Conservation (phyloP, 805 yeast species). For the Kodamaea neixiangensis region DNA sequence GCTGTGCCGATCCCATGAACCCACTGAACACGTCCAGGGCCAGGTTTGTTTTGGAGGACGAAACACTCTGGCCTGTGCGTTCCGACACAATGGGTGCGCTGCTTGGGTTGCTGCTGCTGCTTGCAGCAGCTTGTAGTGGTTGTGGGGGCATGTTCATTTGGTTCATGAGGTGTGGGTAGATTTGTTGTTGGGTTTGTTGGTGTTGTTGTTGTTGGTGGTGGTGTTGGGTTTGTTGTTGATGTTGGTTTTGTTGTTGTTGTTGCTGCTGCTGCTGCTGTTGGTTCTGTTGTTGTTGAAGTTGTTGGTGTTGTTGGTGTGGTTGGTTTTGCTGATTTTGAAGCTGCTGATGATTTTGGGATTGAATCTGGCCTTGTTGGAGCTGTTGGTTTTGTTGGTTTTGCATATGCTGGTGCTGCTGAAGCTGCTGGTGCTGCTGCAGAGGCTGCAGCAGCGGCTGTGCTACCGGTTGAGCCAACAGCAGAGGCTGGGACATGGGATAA, state of each 20-base stretch:
- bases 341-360: neutral
- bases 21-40: constrained; percentile 14
- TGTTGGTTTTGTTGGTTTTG: too few relatives aligned
- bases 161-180: neutral
- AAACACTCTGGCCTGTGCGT: constrained; percentile 1
- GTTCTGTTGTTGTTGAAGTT: too few relatives aligned
- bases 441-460: neutral
- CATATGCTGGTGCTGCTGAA: too few relatives aligned
- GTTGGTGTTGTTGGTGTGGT: too few relatives aligned
- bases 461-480: neutral
- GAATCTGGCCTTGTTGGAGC: neutral
- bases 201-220: neutral
- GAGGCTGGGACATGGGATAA: neutral
- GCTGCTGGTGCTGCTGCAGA: constrained; percentile 2
- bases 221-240: constrained; percentile 4
- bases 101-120: constrained; percentile 1
- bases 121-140: neutral
- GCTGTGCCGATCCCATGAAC: constrained; percentile 9
- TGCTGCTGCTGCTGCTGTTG: neutral
- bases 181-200: constrained; percentile 1
- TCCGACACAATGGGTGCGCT: neutral
- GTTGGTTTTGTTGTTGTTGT: constrained; percentile 18
- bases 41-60: constrained; percentile 6
- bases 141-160: neutral
- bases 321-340: neutral